phyloP scores from a whole-genome alignment of 345 rosid species.

The Pseudoturritis turrita region DNA sequence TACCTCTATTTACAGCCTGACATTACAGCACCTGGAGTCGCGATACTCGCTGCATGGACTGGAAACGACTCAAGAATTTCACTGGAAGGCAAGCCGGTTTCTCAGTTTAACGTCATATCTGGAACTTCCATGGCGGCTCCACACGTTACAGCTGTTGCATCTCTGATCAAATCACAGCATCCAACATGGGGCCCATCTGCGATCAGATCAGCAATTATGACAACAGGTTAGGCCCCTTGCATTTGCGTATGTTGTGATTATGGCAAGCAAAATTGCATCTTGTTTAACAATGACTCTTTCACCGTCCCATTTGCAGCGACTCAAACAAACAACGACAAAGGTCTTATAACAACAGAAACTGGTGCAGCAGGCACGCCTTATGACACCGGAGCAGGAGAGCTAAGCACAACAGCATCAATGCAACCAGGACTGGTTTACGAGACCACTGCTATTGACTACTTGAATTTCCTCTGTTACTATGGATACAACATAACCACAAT shows the following conservation, averaged over 20 bases:
- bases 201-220: conserved; percentile 77
- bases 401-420: conserved; percentile 45
- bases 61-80: conserved; percentile 42
- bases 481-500: conserved; percentile 46
- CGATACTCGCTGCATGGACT: conserved; percentile 75
- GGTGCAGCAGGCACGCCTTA: conserved; percentile 62
- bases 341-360: conserved; percentile 47
- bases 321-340: conserved; percentile 50
- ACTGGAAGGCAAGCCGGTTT: conserved; percentile 40
- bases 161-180: conserved; percentile 49
- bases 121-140: conserved; percentile 93
- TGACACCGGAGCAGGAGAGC: conserved; percentile 68
- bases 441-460: conserved; percentile 54
- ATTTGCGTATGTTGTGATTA: background rate
- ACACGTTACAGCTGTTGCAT: conserved; percentile 67
- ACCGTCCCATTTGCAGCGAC: conserved; percentile 36
- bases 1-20: conserved; percentile 58
- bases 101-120: conserved; percentile 47
- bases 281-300: background rate
- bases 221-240: conserved; percentile 46
- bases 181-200: conserved; percentile 66
- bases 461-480: conserved; percentile 64
- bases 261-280: background rate
- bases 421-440: conserved; percentile 70
- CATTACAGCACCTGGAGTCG: conserved; percentile 75